Conservation (phyloP, 148 eudicot species). For the Camellia granthamiana region DNA sequence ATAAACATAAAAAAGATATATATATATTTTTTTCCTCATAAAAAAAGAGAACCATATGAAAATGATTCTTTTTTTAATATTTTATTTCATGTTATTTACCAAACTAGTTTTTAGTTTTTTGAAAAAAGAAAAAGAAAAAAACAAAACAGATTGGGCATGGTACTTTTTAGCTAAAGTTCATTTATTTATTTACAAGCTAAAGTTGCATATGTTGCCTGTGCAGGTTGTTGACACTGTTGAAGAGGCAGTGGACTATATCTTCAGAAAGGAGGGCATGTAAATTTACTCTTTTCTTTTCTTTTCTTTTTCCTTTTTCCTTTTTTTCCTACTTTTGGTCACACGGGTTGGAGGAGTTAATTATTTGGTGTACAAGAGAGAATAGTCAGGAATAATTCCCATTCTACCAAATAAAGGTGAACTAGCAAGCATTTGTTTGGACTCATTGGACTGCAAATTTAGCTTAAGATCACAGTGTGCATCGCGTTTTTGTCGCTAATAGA, state of each 20-base stretch:
- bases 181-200: not conserved
- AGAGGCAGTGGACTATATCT: constrained; percentile 79
- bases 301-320: too few relatives aligned
- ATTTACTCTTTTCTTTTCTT: not conserved
- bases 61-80: too few relatives aligned
- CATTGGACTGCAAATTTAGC: not conserved
- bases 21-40: too few relatives aligned
- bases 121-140: too few relatives aligned
- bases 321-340: too few relatives aligned
- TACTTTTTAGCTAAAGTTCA: too few relatives aligned
- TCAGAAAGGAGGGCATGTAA: constrained; percentile 51
- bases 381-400: not conserved
- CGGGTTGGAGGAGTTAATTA: not conserved
- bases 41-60: too few relatives aligned
- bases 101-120: too few relatives aligned
- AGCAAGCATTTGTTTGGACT: constrained; percentile 3
- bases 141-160: too few relatives aligned
- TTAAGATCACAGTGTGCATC: not conserved
- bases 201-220: not conserved
- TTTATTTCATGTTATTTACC: too few relatives aligned
- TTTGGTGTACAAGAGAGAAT: not conserved
- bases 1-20: too few relatives aligned
- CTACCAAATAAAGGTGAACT: not conserved
- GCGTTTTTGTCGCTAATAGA: too few relatives aligned
- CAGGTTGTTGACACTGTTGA: constrained; percentile 90